phyloP scores from a whole-genome alignment of 192 early-diverging fungal species.

The Glomus cerebriforme region DNA sequence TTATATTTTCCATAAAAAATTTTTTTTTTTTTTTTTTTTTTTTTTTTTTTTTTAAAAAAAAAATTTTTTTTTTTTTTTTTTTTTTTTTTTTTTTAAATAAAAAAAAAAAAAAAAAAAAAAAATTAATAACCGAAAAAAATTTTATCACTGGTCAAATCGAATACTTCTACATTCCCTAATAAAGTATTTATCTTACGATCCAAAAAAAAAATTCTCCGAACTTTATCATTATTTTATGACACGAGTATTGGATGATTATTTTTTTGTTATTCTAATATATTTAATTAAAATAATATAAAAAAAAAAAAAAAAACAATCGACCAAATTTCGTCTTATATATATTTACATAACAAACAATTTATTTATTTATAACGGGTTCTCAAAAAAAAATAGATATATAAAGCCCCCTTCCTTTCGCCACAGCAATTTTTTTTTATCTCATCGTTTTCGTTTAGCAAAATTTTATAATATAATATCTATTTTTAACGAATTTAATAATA shows the following conservation, averaged over 20 bases:
- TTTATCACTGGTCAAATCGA: not conserved
- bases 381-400: not conserved
- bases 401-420: not conserved
- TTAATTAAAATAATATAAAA: too few relatives aligned
- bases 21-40: too few relatives aligned
- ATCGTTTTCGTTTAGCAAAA: not conserved
- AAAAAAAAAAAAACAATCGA: too few relatives aligned
- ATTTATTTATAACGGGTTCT: not conserved
- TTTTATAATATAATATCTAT: not conserved
- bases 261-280: too few relatives aligned
- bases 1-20: too few relatives aligned
- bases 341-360: not conserved
- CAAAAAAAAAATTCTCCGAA: too few relatives aligned
- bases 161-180: too few relatives aligned
- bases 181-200: too few relatives aligned
- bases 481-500: not conserved
- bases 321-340: not conserved
- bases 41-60: too few relatives aligned
- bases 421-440: not conserved
- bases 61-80: too few relatives aligned
- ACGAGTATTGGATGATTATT: too few relatives aligned
- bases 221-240: too few relatives aligned
- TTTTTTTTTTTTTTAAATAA: not conserved
- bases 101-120: not conserved
- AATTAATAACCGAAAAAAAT: not conserved